Evolutionary conservation across 352 stramenopile genomes (phyloP).

Genomic region (Albugo candida): DNA sequence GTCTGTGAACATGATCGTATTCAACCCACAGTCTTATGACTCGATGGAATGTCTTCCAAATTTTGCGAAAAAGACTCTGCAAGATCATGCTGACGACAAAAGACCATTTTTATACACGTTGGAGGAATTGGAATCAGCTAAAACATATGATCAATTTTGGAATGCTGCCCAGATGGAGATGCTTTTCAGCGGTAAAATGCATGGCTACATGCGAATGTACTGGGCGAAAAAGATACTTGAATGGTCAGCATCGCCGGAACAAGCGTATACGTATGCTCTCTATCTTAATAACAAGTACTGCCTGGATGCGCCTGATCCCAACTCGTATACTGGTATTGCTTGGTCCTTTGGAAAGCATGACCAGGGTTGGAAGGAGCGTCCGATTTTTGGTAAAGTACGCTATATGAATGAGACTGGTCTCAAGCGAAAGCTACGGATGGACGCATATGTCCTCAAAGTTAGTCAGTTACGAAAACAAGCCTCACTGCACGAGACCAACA

Average conservation of each 20-base stretch:
- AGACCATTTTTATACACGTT: slow-evolving; percentile 84
- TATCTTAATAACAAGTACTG: slow-evolving; percentile 98
- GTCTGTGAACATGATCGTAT: slow-evolving; percentile 94
- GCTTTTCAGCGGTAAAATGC: slow-evolving; percentile 84
- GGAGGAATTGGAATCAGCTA: slow-evolving; percentile 79
- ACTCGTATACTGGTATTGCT: slow-evolving; percentile 75
- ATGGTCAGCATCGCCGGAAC: slow-evolving; percentile 84
- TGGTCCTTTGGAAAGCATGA: slow-evolving; percentile 91
- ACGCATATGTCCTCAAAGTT: slow-evolving; percentile 50
- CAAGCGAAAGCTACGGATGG: slow-evolving; percentile 96
- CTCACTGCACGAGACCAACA: neutral
- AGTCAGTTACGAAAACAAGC: slow-evolving; percentile 7
- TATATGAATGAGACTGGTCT: slow-evolving; percentile 98
- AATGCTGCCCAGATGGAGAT: slow-evolving; percentile 96
- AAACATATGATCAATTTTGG: slow-evolving; percentile 94
- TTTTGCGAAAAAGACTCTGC: slow-evolving; percentile 86
- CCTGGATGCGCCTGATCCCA: slow-evolving; percentile 93
- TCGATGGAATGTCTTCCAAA: slow-evolving; percentile 66
- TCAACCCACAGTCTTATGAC: slow-evolving; percentile 89
- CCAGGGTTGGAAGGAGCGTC: slow-evolving; percentile 89
- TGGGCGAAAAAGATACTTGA: slow-evolving; percentile 99
- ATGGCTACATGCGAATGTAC: slow-evolving; percentile 95
- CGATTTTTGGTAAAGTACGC: slow-evolving; percentile 97
- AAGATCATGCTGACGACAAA: slow-evolving; percentile 71
- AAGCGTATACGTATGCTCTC: slow-evolving; percentile 84